Percentiles rank a stretch among this genome's conserved stretches.
phyloP scores from a whole-genome alignment of 106 monocot species.

The Allium cepa region DNA sequence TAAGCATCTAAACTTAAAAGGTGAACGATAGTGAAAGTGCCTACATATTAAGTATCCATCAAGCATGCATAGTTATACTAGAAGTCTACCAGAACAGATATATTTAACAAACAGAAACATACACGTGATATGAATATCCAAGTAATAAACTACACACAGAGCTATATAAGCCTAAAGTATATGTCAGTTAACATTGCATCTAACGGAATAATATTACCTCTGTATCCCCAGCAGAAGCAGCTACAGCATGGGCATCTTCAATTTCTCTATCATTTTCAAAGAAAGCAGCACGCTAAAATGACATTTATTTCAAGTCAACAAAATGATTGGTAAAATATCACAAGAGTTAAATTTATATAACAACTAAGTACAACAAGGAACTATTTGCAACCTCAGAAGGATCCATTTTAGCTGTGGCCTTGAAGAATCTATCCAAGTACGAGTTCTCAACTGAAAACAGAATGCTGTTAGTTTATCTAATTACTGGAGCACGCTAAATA shows the following conservation, averaged over 20 bases:
- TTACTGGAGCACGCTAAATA: no score
- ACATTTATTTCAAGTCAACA: neutral
- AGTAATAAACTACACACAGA: no score
- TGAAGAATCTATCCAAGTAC: constrained; percentile 85
- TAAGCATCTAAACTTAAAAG: no score
- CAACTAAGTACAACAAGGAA: neutral
- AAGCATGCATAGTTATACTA: neutral
- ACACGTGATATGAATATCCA: no score
- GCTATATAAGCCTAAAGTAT: no score
- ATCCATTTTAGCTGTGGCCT: constrained; percentile 63
- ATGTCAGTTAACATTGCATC: neutral
- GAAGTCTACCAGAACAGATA: neutral
- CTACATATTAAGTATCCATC: no score
- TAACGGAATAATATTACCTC: constrained; percentile 28
- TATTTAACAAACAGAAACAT: no score
- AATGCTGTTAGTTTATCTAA: no score
- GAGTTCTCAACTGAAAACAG: constrained; percentile 65
- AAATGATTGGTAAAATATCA: neutral
- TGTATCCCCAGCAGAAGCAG: constrained; percentile 84
- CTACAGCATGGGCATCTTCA: constrained; percentile 91
- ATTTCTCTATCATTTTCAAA: constrained; percentile 83
- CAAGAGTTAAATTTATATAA: neutral
- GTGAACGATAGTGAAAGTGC: no score
- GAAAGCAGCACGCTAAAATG: constrained; percentile 70
- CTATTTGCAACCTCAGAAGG: constrained; percentile 57